A percentile compares a stretch with the other conserved stretches of the same genome.
Conservation (phyloP, 495 filamentous ascomycete species). For the Tuber umbilicatum region DNA sequence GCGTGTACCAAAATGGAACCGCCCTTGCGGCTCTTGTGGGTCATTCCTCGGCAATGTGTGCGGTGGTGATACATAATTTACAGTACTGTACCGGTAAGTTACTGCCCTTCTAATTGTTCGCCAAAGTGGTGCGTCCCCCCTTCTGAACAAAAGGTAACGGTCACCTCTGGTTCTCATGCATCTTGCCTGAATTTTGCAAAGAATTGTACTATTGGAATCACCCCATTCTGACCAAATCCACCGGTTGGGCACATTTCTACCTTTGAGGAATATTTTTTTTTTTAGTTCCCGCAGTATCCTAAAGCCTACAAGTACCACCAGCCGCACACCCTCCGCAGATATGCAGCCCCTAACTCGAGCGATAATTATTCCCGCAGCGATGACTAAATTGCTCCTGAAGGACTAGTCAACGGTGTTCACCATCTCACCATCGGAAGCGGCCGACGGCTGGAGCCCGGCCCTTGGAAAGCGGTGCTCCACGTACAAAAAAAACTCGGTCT, state of each 20-base stretch:
- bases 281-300: neutral
- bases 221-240: neutral
- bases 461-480: neutral
- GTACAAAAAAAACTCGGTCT: neutral
- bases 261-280: neutral
- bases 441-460: neutral
- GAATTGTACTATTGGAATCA: neutral
- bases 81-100: too few relatives aligned
- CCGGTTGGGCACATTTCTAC: neutral
- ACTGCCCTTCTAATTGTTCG: neutral
- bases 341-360: neutral
- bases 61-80: neutral
- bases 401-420: neutral
- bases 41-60: neutral
- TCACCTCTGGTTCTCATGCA: neutral
- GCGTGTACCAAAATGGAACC: neutral
- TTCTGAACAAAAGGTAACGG: neutral
- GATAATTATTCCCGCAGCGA: neutral
- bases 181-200: neutral
- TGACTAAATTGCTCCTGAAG: neutral
- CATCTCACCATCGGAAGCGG: neutral
- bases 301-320: neutral
- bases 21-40: neutral
- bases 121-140: neutral
- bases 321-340: neutral